Evolutionary conservation across 2,329 filamentous ascomycete species (phyloP).

Genomic region (Anthostomella pinea): DNA sequence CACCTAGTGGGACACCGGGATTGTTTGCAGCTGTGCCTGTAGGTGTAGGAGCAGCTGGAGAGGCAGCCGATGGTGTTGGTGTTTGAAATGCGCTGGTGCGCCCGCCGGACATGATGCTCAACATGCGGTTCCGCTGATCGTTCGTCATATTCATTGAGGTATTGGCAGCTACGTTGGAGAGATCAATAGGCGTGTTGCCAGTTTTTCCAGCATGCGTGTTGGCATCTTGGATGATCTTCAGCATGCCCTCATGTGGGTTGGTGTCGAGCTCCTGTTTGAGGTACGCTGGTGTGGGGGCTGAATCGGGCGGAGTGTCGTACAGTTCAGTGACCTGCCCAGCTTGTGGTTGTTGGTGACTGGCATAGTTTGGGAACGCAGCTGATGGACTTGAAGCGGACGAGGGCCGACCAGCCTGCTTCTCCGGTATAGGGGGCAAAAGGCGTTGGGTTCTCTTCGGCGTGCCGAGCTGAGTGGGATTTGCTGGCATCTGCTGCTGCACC

Average conservation of each 20-base stretch:
- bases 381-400: slow-evolving; percentile 31
- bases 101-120: slow-evolving; percentile 55
- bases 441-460: slow-evolving; percentile 52
- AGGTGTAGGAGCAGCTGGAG: slow-evolving; percentile 21
- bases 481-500: slow-evolving; percentile 44
- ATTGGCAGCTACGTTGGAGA: slow-evolving; percentile 56
- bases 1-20: slow-evolving; percentile 19
- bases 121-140: slow-evolving; percentile 57
- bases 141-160: slow-evolving; percentile 52
- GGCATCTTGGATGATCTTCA: slow-evolving; percentile 63
- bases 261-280: slow-evolving; percentile 55
- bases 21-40: slow-evolving; percentile 18
- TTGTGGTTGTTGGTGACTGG: slow-evolving; percentile 38
- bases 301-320: slow-evolving; percentile 49
- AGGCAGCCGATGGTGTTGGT: slow-evolving; percentile 23
- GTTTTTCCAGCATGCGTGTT: slow-evolving; percentile 51
- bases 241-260: slow-evolving; percentile 61
- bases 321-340: slow-evolving; percentile 61
- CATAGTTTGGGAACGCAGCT: slow-evolving; percentile 25
- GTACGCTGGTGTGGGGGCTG: slow-evolving; percentile 45
- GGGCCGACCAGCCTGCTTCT: slow-evolving; percentile 30
- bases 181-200: slow-evolving; percentile 39
- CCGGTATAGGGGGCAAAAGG: slow-evolving; percentile 53
- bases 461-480: slow-evolving; percentile 36
- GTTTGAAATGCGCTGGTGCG: slow-evolving; percentile 20